Conservation (phyloP, 169 alveolate genomes). For the Plasmodium malariae region DNA sequence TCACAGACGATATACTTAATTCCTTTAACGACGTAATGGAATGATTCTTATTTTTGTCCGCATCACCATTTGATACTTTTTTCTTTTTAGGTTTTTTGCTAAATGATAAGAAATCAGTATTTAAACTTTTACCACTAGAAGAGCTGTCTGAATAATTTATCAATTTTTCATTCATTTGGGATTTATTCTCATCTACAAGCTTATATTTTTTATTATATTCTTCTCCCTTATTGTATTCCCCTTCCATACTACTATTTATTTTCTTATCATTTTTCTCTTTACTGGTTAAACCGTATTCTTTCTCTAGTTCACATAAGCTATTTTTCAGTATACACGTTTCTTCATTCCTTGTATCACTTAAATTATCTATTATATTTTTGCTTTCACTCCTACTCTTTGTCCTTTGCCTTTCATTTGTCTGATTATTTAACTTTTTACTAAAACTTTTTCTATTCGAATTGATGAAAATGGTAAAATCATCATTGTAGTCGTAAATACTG, state of each 20-base stretch:
- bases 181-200: background rate
- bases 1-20: conserved; percentile 12
- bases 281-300: background rate
- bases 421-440: conserved; percentile 6
- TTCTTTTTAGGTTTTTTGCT: conserved; percentile 1
- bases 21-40: conserved; percentile 13
- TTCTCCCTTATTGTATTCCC: background rate
- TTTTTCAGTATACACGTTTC: background rate
- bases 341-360: background rate
- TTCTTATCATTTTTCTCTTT: background rate
- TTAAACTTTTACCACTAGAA: conserved; percentile 26
- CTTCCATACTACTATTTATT: background rate
- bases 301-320: background rate
- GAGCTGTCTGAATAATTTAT: conserved; percentile 1
- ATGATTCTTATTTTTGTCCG: conserved; percentile 19
- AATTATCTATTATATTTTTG: background rate
- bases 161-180: background rate
- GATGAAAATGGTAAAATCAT: conserved; percentile 54
- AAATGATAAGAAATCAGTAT: conserved; percentile 25
- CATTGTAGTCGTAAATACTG: conserved; percentile 44
- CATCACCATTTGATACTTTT: background rate
- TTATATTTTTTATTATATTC: background rate
- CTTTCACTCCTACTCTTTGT: background rate
- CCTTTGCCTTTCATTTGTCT: background rate
- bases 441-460: conserved; percentile 20